These are phyloP conservation scores for Sanghuangporus weigelae DNA, from an alignment of 1,284 basidiomycete species.

Conservation along the genomic window DNA sequence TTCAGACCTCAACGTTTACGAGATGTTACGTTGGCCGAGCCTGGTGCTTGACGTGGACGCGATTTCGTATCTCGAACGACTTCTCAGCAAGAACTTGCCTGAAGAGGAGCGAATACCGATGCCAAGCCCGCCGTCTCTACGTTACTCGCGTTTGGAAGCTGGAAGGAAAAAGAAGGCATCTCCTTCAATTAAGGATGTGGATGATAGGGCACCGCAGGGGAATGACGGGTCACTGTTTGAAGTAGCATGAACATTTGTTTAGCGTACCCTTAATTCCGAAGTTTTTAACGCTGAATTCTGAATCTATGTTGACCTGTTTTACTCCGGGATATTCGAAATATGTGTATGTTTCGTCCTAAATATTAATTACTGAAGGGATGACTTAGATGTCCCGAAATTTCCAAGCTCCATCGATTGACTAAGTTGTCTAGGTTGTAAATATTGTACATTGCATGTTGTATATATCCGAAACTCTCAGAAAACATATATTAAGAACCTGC, in stretches of 20 bases:
- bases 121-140: conserved; percentile 12
- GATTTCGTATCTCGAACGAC: conserved; percentile 62
- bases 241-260: background rate
- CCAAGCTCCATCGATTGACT: no score
- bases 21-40: conserved; percentile 71
- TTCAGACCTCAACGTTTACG: conserved; percentile 70
- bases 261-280: background rate
- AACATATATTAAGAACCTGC: no score
- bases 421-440: no score
- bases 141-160: conserved; percentile 10
- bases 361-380: background rate
- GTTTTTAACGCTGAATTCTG: background rate
- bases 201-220: background rate
- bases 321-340: no score
- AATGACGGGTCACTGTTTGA: conserved; percentile 11
- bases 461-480: no score
- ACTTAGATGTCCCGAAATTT: background rate
- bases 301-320: no score
- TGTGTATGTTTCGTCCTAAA: no score
- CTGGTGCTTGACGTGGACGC: conserved; percentile 68
- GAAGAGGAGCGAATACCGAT: conserved; percentile 14
- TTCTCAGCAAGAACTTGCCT: conserved; percentile 36
- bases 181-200: conserved; percentile 9
- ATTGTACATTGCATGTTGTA: no score
- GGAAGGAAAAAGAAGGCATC: conserved; percentile 15